These are phyloP conservation scores for Linum lewisii DNA, from an alignment of 345 rosid species.

Conservation along the genomic window DNA sequence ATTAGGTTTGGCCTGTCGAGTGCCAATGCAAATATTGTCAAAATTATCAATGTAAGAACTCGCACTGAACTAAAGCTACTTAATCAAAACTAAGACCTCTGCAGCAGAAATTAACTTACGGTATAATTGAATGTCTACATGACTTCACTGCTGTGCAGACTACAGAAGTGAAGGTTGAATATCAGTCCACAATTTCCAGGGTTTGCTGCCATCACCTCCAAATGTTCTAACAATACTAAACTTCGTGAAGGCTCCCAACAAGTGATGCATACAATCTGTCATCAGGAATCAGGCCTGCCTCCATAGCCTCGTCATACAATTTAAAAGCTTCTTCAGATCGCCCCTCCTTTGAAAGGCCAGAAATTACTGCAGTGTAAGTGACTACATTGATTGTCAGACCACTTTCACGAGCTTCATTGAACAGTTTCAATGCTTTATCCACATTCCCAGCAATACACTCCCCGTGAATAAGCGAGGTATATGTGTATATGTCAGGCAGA, in stretches of 20 bases:
- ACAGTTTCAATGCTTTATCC: conserved; percentile 58
- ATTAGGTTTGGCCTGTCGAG: background rate
- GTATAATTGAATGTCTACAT: too few relatives aligned
- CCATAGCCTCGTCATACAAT: conserved; percentile 53
- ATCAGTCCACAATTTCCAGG: too few relatives aligned
- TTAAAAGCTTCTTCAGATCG: conserved; percentile 74
- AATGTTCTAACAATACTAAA: background rate
- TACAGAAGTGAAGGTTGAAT: too few relatives aligned
- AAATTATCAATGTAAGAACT: too few relatives aligned
- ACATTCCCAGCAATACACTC: conserved; percentile 55
- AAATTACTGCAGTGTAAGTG: conserved; percentile 57
- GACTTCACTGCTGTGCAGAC: too few relatives aligned
- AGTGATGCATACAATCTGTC: conserved; percentile 64
- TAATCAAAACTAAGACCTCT: too few relatives aligned
- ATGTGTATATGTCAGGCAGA: conserved; percentile 49
- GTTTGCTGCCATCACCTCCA: background rate
- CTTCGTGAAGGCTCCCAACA: conserved; percentile 52
- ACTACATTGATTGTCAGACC: conserved; percentile 39
- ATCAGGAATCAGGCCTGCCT: conserved; percentile 49
- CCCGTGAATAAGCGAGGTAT: conserved; percentile 65
- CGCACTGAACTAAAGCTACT: too few relatives aligned
- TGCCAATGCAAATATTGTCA: too few relatives aligned
- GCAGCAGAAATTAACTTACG: too few relatives aligned
- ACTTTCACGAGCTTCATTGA: conserved; percentile 39
- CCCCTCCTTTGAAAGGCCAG: conserved; percentile 63